These are phyloP conservation scores for Akanthomyces lecanii DNA, from an alignment of 2,329 filamentous ascomycete genomes.

Conservation along the genomic window DNA sequence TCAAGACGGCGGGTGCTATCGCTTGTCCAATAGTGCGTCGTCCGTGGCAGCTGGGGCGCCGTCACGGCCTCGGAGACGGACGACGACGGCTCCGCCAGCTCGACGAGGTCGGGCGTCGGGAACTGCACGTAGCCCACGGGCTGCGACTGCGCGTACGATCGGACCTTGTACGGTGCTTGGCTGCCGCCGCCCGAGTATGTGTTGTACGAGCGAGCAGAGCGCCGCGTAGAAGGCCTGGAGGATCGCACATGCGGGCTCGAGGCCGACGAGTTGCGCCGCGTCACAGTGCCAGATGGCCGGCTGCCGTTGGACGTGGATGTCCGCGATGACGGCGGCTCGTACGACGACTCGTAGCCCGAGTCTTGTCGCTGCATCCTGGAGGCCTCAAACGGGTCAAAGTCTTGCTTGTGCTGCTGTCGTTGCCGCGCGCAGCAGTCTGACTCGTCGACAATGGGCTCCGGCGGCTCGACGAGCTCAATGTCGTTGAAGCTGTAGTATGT, in stretches of 20 bases:
- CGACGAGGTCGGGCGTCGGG: constrained; percentile 39
- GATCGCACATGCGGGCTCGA: constrained; percentile 29
- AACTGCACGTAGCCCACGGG: constrained; percentile 47
- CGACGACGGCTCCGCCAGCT: constrained; percentile 23
- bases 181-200: constrained; percentile 23
- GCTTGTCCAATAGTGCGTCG: constrained; percentile 64
- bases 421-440: constrained; percentile 17
- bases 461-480: constrained; percentile 43
- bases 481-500: constrained; percentile 54
- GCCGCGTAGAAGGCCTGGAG: constrained; percentile 39
- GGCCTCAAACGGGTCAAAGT: constrained; percentile 21
- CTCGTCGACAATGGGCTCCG: constrained; percentile 25
- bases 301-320: constrained; percentile 33
- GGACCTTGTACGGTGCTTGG: constrained; percentile 31
- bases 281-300: constrained; percentile 21
- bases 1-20: constrained; percentile 58
- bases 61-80: constrained; percentile 19
- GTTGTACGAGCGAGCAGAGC: constrained; percentile 35
- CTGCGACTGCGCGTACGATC: constrained; percentile 29
- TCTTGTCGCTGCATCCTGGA: constrained; percentile 51
- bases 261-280: constrained; percentile 17
- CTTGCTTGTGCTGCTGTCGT: constrained; percentile 14
- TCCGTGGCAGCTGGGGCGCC: constrained; percentile 47
- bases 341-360: constrained; percentile 57
- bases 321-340: constrained; percentile 32